Evolutionary conservation across 2,329 filamentous ascomycete species (phyloP), one percentile per base, ranked within the genome.

Genomic region (Neonectria magnoliae): DNA sequence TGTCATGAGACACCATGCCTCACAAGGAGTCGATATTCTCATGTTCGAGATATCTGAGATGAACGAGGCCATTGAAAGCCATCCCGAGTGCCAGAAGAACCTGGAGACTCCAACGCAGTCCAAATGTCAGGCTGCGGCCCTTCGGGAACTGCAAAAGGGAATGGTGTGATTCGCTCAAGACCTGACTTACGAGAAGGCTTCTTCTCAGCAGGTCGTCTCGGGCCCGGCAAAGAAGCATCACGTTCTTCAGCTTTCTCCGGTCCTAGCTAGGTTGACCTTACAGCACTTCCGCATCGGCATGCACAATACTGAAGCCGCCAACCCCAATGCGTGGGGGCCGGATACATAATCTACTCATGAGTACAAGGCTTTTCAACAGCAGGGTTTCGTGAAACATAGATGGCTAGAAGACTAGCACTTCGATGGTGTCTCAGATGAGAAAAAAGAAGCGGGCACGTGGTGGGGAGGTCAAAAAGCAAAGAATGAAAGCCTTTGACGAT

Each of bases 281-380:
- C 82, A 77, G 67, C 67, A 70, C 47, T 72, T 80, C 27, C 78
- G 79, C 16, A 65, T 66, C 5, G 55, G 60, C 1, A 74, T 75
- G 20, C 76, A 79, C 41, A 71, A 80, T 1, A 6, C 75, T 0
- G 75, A 81, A 2, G 66, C 82, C 14, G 53, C 60, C 0, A 74
- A 82, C 13, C 71, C 69, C 10, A 77, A 79, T 48, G 76, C 77
- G 1, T 84, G 78, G 78, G 80, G 80, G 1, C 79, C 80, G 0
- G 73, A 83, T 13, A 66, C 77, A 11, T 79, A 75, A 48, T 65
- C 75, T 0, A 65, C 64, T 1, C 82, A 85, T 51, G 67, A 85
- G 1, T 84, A 84, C 71, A 80, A 82, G 50, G 81, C 81, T 1
- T 54, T 80, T 1, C 52, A 56, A 2, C 57, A 73, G 10, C 77